Base-by-base conservation (phyloP, 768 basidiomycete species). In the Panaeolus papilionaceus region DNA sequence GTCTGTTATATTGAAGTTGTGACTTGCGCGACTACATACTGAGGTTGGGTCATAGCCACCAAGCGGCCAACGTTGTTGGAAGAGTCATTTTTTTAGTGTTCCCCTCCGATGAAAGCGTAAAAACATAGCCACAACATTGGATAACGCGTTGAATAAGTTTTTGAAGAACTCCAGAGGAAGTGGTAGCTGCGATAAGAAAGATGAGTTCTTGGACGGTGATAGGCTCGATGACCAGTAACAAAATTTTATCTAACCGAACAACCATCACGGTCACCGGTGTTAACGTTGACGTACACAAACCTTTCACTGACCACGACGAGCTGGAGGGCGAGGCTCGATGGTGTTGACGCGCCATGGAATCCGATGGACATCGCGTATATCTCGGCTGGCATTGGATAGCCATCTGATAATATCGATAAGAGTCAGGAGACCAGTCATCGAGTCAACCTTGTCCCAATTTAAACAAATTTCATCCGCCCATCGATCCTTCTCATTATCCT, bases 401-500 rank as follows among this genome's bases (percentile, higher is more conserved):
- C 71, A 76, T 79, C 80, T 75, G 76, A 76, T 75, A 74, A 65
- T 71, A 76, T 76, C 77, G 79, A 82, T 80, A 78, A 78, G 80
- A 78, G 77, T 79, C 78, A 79, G 79, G 76, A 75, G 75, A 72
- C 74, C 70, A 71, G 72, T 58, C 69, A 70, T 73, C 72, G 73
- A 75, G 74, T 76, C 78, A 79, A 58, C 80, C 80, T 81, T 79
- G 79, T 75, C 66, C 72, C 66, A 71, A 71, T 42, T 67, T 69
- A 73, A 72, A 67, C 68, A 71, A 71, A 72, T 68, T 70, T 67
- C 64, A 67, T 63, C 61, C 18, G 44, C 45, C 64, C 63, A 38
- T 28, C 61, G 54, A 58, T 58, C 54, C 54, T 58, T 58, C 54
- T 28, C 47, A 49, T 67, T 64, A 54, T 63, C 66, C 38, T 67